Conservation (phyloP, 1,284 basidiomycete species). For the Cystobasidiaceae sp. region DNA sequence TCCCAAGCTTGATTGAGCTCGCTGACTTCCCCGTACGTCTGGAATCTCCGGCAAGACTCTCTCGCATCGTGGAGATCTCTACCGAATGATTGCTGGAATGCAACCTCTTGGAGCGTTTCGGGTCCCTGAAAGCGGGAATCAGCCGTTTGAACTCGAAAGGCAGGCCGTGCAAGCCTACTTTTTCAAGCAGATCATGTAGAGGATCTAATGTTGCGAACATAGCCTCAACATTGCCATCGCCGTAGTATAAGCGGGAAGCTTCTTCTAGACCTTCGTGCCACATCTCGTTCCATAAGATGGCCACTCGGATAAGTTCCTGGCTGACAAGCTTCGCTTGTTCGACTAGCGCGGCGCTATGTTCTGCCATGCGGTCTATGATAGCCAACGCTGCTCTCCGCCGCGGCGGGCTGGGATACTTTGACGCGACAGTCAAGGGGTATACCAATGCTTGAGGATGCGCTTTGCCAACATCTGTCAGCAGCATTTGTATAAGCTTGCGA, state of each 20-base stretch:
- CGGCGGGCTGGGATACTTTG: conserved; percentile 82
- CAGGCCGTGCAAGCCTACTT: conserved; percentile 58
- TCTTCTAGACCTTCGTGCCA: conserved; percentile 99
- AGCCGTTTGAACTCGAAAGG: too few species aligned
- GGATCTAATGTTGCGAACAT: conserved; percentile 96
- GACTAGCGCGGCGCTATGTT: conserved; percentile 83
- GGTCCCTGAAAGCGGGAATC: conserved; percentile 78
- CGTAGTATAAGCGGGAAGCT: conserved; percentile 93
- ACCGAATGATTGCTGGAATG: conserved; percentile 91
- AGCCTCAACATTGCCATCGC: conserved; percentile 95
- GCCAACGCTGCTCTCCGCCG: conserved; percentile 76
- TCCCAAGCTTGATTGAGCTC: conserved; percentile 99
- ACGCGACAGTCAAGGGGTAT: conserved; percentile 91
- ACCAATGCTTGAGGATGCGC: conserved; percentile 97
- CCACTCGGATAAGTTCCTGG: conserved; percentile 92
- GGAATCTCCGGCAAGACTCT: conserved; percentile 82
- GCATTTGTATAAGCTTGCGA: conserved; percentile 79
- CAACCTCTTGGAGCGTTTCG: conserved; percentile 88
- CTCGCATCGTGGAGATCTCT: conserved; percentile 91
- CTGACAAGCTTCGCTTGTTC: conserved; percentile 85
- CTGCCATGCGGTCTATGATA: conserved; percentile 91
- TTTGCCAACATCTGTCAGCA: conserved; percentile 88
- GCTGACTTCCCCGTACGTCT: conserved; percentile 75
- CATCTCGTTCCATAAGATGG: conserved; percentile 97
- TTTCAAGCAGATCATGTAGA: conserved; percentile 87